Conservation (phyloP, 2,329 filamentous ascomycete genomes). For the Pseudogymnoascus sp. region DNA sequence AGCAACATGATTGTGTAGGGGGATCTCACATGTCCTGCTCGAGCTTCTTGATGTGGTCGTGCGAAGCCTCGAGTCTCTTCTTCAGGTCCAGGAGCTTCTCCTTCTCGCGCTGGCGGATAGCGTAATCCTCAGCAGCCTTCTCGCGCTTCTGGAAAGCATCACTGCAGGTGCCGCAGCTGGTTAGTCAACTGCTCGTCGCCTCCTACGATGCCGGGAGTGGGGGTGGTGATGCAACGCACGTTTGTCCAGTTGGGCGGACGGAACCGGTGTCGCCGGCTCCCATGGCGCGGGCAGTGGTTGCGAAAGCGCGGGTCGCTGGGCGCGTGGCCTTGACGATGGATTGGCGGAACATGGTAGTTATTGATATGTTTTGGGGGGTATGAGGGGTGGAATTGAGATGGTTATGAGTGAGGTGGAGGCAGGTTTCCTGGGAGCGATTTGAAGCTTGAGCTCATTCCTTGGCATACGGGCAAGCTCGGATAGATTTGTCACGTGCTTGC, state of each 20-base stretch:
- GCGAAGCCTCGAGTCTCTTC: constrained; percentile 67
- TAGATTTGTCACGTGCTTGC: constrained; percentile 8
- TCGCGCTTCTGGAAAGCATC: constrained; percentile 93
- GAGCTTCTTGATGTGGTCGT: constrained; percentile 75
- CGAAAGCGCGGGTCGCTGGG: constrained; percentile 39
- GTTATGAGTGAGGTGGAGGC: constrained; percentile 13
- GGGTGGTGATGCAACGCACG: neutral
- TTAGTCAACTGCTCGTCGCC: neutral
- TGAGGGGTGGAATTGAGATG: constrained; percentile 11
- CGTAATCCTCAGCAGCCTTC: constrained; percentile 74
- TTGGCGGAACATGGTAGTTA: constrained; percentile 56
- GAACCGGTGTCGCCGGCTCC: constrained; percentile 52
- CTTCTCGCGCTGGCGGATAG: constrained; percentile 80
- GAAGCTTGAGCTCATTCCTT: constrained; percentile 14
- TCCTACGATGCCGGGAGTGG: neutral
- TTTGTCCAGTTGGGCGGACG: constrained; percentile 17
- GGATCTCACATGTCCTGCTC: constrained; percentile 73
- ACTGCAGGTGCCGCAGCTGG: constrained; percentile 38
- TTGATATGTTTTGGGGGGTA: constrained; percentile 9
- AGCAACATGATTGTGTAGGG: neutral
- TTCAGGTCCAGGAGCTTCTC: constrained; percentile 78
- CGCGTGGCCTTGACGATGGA: constrained; percentile 45
- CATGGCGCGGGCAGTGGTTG: constrained; percentile 40
- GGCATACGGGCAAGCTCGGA: constrained; percentile 15
- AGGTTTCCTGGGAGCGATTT: constrained; percentile 18